Conservation (phyloP, 208 protist genomes). For the Trypanosoma scelopori region DNA sequence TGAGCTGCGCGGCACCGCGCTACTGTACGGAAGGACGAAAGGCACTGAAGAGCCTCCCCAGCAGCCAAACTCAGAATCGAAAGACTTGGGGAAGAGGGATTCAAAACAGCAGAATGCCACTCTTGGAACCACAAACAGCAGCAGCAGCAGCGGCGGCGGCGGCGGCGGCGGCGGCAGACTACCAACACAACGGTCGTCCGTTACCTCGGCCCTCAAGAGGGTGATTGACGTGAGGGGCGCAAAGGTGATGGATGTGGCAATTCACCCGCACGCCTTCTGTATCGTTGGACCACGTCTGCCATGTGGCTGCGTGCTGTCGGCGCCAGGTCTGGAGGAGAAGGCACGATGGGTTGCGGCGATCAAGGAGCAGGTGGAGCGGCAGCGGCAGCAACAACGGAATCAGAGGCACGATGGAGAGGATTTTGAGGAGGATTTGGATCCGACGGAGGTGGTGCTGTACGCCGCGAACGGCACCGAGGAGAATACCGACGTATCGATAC, state of each 20-base stretch:
- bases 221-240: conserved; percentile 27
- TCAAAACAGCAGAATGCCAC: conserved; percentile 7
- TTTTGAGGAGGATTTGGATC: conserved; percentile 21
- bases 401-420: conserved; percentile 1
- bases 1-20: conserved; percentile 24
- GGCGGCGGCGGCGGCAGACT: not conserved
- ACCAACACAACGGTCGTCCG: not conserved
- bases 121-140: conserved; percentile 21
- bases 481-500: conserved; percentile 34
- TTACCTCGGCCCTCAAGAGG: not conserved
- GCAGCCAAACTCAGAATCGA: not conserved
- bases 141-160: not conserved
- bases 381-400: not conserved
- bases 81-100: not conserved
- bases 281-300: conserved; percentile 29
- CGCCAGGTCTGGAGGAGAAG: conserved; percentile 17
- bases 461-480: conserved; percentile 4
- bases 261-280: conserved; percentile 36
- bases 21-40: conserved; percentile 19
- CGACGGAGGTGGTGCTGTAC: conserved; percentile 24
- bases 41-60: not conserved
- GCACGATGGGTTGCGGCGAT: conserved; percentile 30
- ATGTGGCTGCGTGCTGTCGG: conserved; percentile 28
- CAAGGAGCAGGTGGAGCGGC: conserved; percentile 8
- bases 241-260: conserved; percentile 36